Conservation (phyloP, 805 yeast species). For the Barnettozyma vustinii region DNA sequence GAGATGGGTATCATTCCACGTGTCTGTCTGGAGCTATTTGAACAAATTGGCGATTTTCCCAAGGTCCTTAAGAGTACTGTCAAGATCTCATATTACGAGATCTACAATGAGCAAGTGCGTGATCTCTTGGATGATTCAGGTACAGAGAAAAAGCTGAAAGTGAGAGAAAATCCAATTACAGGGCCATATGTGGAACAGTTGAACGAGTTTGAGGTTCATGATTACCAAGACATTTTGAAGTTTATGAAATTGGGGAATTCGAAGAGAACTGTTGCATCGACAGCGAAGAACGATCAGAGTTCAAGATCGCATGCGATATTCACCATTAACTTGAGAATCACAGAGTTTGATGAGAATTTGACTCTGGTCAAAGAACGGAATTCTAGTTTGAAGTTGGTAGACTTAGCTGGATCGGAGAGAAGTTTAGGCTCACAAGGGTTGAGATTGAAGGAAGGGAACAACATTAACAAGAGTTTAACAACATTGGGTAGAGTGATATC, state of each 20-base stretch:
- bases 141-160: constrained; percentile 24
- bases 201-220: constrained; percentile 44
- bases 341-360: constrained; percentile 35
- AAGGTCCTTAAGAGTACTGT: constrained; percentile 35
- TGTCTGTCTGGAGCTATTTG: constrained; percentile 49
- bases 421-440: constrained; percentile 57
- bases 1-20: constrained; percentile 64
- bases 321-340: constrained; percentile 57
- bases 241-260: constrained; percentile 47
- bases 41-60: constrained; percentile 29
- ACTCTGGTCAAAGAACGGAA: constrained; percentile 42
- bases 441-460: constrained; percentile 67
- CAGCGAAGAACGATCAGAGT: constrained; percentile 65
- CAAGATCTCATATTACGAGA: constrained; percentile 61
- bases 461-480: constrained; percentile 72
- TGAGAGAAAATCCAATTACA: constrained; percentile 59
- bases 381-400: constrained; percentile 66
- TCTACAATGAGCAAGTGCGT: constrained; percentile 70
- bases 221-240: constrained; percentile 42
- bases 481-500: constrained; percentile 69
- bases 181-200: constrained; percentile 74
- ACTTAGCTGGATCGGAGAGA: constrained; percentile 80
- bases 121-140: constrained; percentile 42
- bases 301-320: constrained; percentile 81
- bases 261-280: constrained; percentile 63